Evolutionary conservation across 768 basidiomycete genomes (phyloP).

Genomic region (Leucosporidium yakuticum): DNA sequence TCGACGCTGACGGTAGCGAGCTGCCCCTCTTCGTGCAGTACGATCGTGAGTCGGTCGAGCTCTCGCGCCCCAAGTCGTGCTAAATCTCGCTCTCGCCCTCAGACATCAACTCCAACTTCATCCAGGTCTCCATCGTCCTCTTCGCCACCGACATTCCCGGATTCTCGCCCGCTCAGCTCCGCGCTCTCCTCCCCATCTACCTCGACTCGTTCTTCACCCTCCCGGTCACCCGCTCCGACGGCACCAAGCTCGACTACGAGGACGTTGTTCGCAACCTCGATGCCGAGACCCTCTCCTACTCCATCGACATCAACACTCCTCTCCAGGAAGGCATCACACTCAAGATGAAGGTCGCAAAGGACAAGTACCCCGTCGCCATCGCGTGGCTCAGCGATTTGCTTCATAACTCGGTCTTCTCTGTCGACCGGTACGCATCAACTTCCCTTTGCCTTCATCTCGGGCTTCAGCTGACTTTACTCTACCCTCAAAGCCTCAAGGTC

Average conservation of each 20-base stretch:
- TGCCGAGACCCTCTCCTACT: slow-evolving; percentile 83
- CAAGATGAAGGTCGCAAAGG: slow-evolving; percentile 74
- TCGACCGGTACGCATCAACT: slow-evolving; percentile 57
- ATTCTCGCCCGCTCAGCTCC: slow-evolving; percentile 49
- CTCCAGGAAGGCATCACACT: slow-evolving; percentile 72
- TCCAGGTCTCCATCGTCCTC: slow-evolving; percentile 70
- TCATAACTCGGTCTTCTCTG: slow-evolving; percentile 67
- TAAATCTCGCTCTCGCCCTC: not conserved
- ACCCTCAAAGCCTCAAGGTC: slow-evolving; percentile 60
- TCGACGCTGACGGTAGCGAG: slow-evolving; percentile 60
- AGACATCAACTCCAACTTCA: slow-evolving; percentile 75
- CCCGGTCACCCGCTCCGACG: slow-evolving; percentile 64
- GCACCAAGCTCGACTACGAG: slow-evolving; percentile 70
- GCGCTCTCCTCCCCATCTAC: slow-evolving; percentile 71
- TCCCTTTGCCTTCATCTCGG: not conserved
- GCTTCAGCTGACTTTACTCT: slow-evolving; percentile 19
- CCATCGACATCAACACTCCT: slow-evolving; percentile 58
- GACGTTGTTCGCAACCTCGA: slow-evolving; percentile 86
- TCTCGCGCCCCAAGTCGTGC: not conserved
- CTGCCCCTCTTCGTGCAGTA: slow-evolving; percentile 89
- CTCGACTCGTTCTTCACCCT: slow-evolving; percentile 80
- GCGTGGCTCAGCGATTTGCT: slow-evolving; percentile 79
- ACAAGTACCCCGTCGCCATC: slow-evolving; percentile 71
- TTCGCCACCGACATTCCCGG: slow-evolving; percentile 68
- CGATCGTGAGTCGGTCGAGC: slow-evolving; percentile 50